Evolutionary conservation across 208 protist genomes (phyloP).

Genomic region (Leishmania aethiopica): DNA sequence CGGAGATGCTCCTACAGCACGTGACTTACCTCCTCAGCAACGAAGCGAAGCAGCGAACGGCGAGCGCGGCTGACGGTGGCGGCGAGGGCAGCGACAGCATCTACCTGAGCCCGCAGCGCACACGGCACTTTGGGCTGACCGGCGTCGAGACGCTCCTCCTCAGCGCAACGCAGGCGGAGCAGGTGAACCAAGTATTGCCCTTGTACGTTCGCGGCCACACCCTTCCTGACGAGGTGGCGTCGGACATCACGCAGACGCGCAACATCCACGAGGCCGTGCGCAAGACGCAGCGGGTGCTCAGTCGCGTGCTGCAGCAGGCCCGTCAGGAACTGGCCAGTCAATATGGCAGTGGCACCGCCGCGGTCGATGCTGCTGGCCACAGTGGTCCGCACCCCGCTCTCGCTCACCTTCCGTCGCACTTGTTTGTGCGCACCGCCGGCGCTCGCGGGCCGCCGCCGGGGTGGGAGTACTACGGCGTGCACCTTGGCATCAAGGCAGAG

Average conservation of each 20-base stretch:
- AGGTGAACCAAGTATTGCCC: conserved; percentile 65
- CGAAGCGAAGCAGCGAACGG: background rate
- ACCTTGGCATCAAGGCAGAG: conserved; percentile 65
- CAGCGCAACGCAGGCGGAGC: conserved; percentile 49
- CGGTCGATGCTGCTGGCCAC: background rate
- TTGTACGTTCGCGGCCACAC: conserved; percentile 60
- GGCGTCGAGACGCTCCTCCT: conserved; percentile 60
- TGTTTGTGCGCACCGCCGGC: conserved; percentile 51
- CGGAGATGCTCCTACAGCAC: conserved; percentile 59
- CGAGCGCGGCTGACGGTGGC: background rate
- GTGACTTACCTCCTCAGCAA: conserved; percentile 28
- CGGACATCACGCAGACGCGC: conserved; percentile 53
- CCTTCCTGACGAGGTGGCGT: conserved; percentile 41
- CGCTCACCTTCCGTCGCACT: conserved; percentile 58
- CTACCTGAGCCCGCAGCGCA: conserved; percentile 33
- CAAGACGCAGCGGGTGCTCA: conserved; percentile 38
- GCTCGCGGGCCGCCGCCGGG: conserved; percentile 55
- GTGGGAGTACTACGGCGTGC: conserved; percentile 67
- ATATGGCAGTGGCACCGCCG: background rate
- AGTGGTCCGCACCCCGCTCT: conserved; percentile 48
- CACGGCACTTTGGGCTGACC: conserved; percentile 54
- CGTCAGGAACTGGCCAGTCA: conserved; percentile 4
- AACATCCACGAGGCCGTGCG: conserved; percentile 61
- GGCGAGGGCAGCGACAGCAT: background rate
- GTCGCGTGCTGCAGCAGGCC: conserved; percentile 13